Base-by-base conservation (phyloP, 2,329 filamentous ascomycete genomes). In the Ilyonectria sp. region DNA sequence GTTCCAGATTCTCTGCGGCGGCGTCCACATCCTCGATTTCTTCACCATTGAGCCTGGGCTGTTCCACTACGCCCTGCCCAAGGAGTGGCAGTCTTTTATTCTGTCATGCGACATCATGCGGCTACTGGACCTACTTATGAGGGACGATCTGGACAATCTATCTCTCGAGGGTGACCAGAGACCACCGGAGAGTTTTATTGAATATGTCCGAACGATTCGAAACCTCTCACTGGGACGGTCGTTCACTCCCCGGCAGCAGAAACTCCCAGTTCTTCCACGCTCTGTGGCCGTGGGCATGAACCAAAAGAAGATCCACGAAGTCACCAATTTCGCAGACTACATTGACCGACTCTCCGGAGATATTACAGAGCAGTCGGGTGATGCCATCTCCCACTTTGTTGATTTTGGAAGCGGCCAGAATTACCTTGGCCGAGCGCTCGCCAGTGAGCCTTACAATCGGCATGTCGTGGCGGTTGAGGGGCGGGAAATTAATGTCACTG, bases 391-490 rank as follows among this genome's bases (percentile, higher is more conserved):
- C 0, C 95, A 98, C 82, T 90, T 97, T 65, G 92, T 98, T 55
- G 96, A 99, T 81, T 97, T 98, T 80, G 96, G 96, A 31, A 97
- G 94, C 60, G 96, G 96, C 0, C 95, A 98, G 79, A 98, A 98
- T 77, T 99, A 99, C 77, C 90, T 99, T 4, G 95, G 96, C 1
- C 89, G 96, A 52, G 93, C 94, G 1, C 85, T 99, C 65, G 95
- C 95, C 15, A 94, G 92, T 69, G 86, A 91, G 60, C 94, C 95
- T 1, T 97, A 97, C 82, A 93, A 95, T 76, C 91, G 91, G 75
- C 90, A 94, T 71, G 92, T 98, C 49, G 90, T 98, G 61, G 96
- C 95, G 1, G 94, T 99, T 37, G 96, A 99, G 81, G 93, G 94
- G 65, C 91, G 91, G 69, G 91, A 93, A 75, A 90, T 92, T 74